Base-by-base conservation (phyloP, 768 basidiomycete species). In the Suillus alpinus region DNA sequence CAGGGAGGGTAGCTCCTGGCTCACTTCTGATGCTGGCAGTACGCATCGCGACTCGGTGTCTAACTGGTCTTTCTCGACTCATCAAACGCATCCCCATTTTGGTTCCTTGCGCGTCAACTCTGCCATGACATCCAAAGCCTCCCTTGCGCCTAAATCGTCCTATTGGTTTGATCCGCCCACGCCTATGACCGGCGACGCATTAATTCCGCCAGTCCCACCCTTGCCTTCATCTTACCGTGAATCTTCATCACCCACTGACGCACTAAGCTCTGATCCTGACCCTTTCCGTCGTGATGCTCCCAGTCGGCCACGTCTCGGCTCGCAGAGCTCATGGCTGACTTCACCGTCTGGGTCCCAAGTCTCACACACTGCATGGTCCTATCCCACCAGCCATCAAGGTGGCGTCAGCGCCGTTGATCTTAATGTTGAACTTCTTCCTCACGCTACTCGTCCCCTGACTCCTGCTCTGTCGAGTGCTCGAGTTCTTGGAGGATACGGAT, bases 1-100 rank as follows among this genome's bases (percentile, higher is more conserved):
- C 56, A 84, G 85, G 23, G 89, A 91, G 64, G 88, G 89, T 56
- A 84, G 84, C 53, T 90, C 89, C n/a, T 91, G 90, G 89, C 84
- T 92, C 62, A 89, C 90, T 0, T 91, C 89, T 52, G 80, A 82
- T 46, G 77, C 83, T 6, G 78, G 78, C 64, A 78, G 78, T 18
- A 80, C 82, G 58, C 79, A 78, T 47, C 78, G 79, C 31, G 80
- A 82, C 47, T 88, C 88, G 0, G 70, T 83, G 31, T 91, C 88
- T 8, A 82, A 82, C 18, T 90, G 87, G 83, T 89, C 88, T 0
- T 88, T 89, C 72, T 86, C 87, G 1, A 89, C 88, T 1, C 84
- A 85, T 66, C 81, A 85, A 52, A 84, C 85, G 2, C 78, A 77
- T 29, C 77, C 79, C 46, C 68, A 64, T 12, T 66, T 69, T 50